These are phyloP conservation scores for Aspergillus novofumigatus DNA, from an alignment of 2,329 filamentous ascomycete species.

Conservation along the genomic window DNA sequence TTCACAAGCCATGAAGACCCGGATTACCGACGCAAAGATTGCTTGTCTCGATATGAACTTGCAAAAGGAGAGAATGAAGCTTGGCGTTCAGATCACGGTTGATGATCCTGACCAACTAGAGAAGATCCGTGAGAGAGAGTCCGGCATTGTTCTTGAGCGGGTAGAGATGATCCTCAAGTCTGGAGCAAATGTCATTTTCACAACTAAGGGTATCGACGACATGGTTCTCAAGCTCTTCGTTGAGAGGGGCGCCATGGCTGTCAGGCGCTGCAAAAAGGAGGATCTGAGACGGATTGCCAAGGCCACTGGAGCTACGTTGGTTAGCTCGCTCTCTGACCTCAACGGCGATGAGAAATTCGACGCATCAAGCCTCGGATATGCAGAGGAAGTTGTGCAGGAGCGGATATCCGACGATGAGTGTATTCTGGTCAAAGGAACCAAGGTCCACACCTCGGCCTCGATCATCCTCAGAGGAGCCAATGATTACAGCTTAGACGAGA, in stretches of 20 bases:
- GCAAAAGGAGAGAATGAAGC: slow-evolving; percentile 98
- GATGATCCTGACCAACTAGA: slow-evolving; percentile 96
- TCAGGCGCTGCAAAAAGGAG: slow-evolving; percentile 97
- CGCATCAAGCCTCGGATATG: slow-evolving; percentile 78
- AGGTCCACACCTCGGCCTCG: slow-evolving; percentile 87
- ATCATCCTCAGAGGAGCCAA: slow-evolving; percentile 94
- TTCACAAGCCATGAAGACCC: slow-evolving; percentile 95
- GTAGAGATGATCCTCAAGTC: slow-evolving; percentile 98
- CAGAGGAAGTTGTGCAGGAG: slow-evolving; percentile 96
- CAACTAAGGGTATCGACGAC: slow-evolving; percentile 98
- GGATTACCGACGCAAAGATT: slow-evolving; percentile 91
- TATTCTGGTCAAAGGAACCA: slow-evolving; percentile 93
- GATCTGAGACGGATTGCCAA: slow-evolving; percentile 92
- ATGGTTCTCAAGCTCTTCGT: slow-evolving; percentile 91
- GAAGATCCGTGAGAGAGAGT: slow-evolving; percentile 90
- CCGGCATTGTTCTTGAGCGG: slow-evolving; percentile 87
- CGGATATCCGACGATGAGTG: slow-evolving; percentile 98
- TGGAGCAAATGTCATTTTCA: slow-evolving; percentile 91
- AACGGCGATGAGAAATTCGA: slow-evolving; percentile 98
- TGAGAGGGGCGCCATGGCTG: slow-evolving; percentile 91
- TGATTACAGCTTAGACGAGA: slow-evolving; percentile 95
- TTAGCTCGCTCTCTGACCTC: slow-evolving; percentile 90
- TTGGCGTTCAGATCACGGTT: slow-evolving; percentile 96
- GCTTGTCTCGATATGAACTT: slow-evolving; percentile 96
- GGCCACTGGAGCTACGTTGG: slow-evolving; percentile 87